phyloP scores from a whole-genome alignment of 73 alveolate species.

The Paramecium primaurelia region DNA sequence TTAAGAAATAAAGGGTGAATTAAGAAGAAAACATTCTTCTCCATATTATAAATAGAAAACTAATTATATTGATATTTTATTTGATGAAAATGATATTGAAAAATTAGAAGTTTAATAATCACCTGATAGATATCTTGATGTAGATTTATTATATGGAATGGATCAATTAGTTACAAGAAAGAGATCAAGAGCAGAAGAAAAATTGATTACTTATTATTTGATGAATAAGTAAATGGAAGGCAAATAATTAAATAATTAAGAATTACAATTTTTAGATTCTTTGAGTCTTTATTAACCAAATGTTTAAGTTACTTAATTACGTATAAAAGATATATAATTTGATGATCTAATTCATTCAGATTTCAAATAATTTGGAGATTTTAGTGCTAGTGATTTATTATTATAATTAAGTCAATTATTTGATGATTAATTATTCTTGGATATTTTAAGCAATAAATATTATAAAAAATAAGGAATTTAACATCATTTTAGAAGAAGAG shows the following conservation, averaged over 20 bases:
- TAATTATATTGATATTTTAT: neutral
- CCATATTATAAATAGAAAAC: neutral
- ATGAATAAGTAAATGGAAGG: neutral
- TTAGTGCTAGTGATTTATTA: neutral
- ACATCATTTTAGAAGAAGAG: neutral
- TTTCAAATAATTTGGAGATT: neutral
- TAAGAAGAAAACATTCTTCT: neutral
- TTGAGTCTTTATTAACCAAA: neutral
- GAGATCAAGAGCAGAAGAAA: slow-evolving; percentile 34
- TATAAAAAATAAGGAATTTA: neutral
- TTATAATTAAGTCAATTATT: neutral
- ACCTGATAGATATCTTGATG: neutral
- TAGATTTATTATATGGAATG: neutral
- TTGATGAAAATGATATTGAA: neutral
- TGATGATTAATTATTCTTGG: slow-evolving; percentile 3
- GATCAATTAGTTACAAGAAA: neutral
- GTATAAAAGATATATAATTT: neutral
- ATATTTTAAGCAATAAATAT: neutral
- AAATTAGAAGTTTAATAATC: neutral
- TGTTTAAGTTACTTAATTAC: neutral
- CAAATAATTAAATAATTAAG: neutral
- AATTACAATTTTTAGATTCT: neutral
- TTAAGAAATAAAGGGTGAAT: neutral
- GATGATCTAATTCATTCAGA: neutral
- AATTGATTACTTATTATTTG: neutral